Conservation (phyloP, 2,329 filamentous ascomycete genomes). For the Catunica adiposa region DNA sequence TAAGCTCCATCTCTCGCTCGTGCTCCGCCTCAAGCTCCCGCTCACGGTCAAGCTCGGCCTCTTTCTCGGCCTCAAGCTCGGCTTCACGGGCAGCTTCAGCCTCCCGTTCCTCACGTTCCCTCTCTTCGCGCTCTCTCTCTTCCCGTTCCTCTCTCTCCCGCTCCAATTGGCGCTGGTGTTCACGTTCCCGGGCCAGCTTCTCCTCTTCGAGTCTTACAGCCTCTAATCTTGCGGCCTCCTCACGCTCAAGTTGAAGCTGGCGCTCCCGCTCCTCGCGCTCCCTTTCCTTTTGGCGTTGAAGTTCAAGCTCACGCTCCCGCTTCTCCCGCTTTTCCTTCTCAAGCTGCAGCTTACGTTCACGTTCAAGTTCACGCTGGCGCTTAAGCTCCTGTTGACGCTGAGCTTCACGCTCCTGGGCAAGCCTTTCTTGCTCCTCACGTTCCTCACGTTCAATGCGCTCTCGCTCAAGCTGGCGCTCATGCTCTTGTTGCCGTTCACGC, state of each 20-base stretch:
- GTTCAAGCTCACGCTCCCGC: slow-evolving; percentile 15
- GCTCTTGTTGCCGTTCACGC: slow-evolving; percentile 6
- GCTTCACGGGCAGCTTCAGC: not conserved
- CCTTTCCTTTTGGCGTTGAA: slow-evolving; percentile 16
- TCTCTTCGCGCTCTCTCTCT: not conserved
- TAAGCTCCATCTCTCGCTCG: not conserved
- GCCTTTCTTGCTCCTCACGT: not conserved
- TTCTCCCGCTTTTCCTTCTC: slow-evolving; percentile 14
- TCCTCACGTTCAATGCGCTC: not conserved
- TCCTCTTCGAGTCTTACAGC: not conserved
- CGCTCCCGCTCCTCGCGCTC: slow-evolving; percentile 15
- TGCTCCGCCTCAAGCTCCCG: slow-evolving; percentile 6
- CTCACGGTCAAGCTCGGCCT: slow-evolving; percentile 6
- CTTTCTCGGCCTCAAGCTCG: not conserved
- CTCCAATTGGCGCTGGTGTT: not conserved
- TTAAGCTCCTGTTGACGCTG: slow-evolving; percentile 1
- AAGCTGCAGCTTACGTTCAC: slow-evolving; percentile 5
- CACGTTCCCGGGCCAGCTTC: not conserved
- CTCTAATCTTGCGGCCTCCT: not conserved
- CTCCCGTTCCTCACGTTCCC: not conserved
- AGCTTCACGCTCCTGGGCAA: not conserved
- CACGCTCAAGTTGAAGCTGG: slow-evolving; percentile 2
- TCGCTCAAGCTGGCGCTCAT: slow-evolving; percentile 1
- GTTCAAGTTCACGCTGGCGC: not conserved
- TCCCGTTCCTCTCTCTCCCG: not conserved